phyloP scores from a whole-genome alignment of 2,329 filamentous ascomycete species.

The Tolypocladium cylindrosporum region DNA sequence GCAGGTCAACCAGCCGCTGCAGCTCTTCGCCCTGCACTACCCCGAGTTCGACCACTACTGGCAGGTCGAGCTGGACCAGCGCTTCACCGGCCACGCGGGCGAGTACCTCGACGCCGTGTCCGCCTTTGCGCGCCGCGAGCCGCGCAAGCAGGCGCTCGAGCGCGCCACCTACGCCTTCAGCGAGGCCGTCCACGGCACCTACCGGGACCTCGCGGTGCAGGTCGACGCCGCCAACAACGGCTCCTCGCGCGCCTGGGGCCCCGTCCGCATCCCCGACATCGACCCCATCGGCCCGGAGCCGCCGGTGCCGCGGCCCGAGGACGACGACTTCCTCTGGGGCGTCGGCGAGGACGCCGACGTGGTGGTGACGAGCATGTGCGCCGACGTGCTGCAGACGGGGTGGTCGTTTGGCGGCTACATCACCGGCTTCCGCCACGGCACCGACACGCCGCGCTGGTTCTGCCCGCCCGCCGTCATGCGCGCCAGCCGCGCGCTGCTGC shows the following conservation, averaged over 20 bases:
- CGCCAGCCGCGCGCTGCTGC: constrained; percentile 18
- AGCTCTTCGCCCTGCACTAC: constrained; percentile 21
- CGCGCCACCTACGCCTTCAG: constrained; percentile 46
- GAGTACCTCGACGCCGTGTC: constrained; percentile 16
- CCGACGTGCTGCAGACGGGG: constrained; percentile 12
- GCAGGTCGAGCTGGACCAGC: constrained; percentile 36
- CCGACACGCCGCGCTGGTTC: constrained; percentile 19
- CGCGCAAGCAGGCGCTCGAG: constrained; percentile 49
- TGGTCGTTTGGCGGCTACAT: constrained; percentile 25
- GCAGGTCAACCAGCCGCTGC: constrained; percentile 22
- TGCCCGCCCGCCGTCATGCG: constrained; percentile 26
- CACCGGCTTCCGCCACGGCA: constrained; percentile 13
- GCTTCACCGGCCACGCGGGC: constrained; percentile 21
- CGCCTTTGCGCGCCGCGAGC: constrained; percentile 38
- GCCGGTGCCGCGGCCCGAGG: constrained; percentile 11
- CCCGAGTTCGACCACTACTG: constrained; percentile 25
- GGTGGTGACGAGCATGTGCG: constrained; percentile 19
- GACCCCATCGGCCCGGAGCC: constrained; percentile 18
- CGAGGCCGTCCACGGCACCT: constrained; percentile 39
- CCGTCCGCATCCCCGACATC: constrained; percentile 16
- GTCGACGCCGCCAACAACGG: constrained; percentile 14
- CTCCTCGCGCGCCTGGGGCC: constrained; percentile 19
- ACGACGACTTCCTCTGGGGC: constrained; percentile 18
- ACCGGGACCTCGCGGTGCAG: constrained; percentile 26
- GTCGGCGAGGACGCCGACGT: constrained; percentile 23